A percentile compares a stretch with the other conserved stretches of the same genome.
Conservation (phyloP, 768 basidiomycete species). For the Butyriboletus loyo region DNA sequence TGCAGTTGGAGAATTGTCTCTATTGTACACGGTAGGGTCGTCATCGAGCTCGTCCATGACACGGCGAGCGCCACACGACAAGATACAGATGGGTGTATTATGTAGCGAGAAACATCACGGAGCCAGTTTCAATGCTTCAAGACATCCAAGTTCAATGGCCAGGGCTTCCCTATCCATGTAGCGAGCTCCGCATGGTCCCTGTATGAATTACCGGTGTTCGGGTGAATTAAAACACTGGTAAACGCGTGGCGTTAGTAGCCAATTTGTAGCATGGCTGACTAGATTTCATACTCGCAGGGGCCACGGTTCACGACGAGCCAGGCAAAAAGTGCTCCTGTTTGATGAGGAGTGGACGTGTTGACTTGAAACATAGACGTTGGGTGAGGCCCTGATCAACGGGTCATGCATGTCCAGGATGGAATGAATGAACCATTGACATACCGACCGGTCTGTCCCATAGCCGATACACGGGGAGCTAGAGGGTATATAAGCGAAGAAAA, state of each 20-base stretch:
- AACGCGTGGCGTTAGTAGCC: background rate
- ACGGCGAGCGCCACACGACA: background rate
- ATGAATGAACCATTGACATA: slow-evolving; percentile 24
- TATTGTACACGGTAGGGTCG: background rate
- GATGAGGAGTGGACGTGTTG: slow-evolving; percentile 62
- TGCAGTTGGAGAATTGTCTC: background rate
- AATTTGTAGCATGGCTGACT: background rate
- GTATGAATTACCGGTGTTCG: slow-evolving; percentile 56
- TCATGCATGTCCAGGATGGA: background rate
- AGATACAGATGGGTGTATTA: background rate
- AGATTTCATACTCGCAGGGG: slow-evolving; percentile 60
- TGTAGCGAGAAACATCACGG: background rate
- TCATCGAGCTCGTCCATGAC: background rate
- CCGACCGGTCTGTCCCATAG: slow-evolving; percentile 65
- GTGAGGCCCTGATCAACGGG: slow-evolving; percentile 49
- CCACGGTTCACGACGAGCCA: slow-evolving; percentile 69
- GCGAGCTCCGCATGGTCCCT: slow-evolving; percentile 62
- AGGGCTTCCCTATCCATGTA: slow-evolving; percentile 65
- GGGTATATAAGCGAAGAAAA: background rate
- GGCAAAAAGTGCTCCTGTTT: slow-evolving; percentile 66
- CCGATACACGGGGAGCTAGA: slow-evolving; percentile 56
- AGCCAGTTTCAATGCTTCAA: slow-evolving; percentile 26
- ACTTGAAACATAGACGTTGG: slow-evolving; percentile 73
- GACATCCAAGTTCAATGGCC: slow-evolving; percentile 49
- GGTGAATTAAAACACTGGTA: slow-evolving; percentile 64